Base-by-base conservation (phyloP, 2,329 filamentous ascomycete species). In the Samsoniella hepiali region DNA sequence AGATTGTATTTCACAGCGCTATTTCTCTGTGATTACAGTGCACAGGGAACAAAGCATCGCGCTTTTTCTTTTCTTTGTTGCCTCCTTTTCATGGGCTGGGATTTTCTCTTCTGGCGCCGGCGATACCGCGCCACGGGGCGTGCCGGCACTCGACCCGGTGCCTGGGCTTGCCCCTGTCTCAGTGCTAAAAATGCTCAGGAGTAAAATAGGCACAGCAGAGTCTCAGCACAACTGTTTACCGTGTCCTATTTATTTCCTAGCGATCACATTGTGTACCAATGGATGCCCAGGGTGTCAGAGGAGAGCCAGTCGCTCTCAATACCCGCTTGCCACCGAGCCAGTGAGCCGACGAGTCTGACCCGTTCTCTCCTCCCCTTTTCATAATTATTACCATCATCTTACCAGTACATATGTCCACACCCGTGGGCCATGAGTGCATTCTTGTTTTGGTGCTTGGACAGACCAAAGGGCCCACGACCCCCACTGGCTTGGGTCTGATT, bases 361-460 rank as follows among this genome's bases (percentile, higher is more conserved):
- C 38, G 5, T 40, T 40, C 15, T 40, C 15, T 53, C 32, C 29
- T 53, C 38, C 36, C 36, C 27, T 11, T 27, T 54, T 22, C 5
- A 38, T 27, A 38, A 47, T 34, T 38, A 50, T 59, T 59, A 50
- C 34, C 42, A 36, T 54, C 49, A 61, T 54, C 36, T 61, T 54
- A 53, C 38, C 22, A 22, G 22, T 22, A 22, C 22, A 22, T 22
- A 22, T 31, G 38, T 54, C 38, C 58, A 61, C 58, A 50, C 34
- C 27, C 40, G 57, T 60, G 57, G 57, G 22, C 32, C 57, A n/a
- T 51, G 45, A 59, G 38, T 36, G 17, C 40, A 45, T 61, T 61
- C 38, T 45, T 61, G 58, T 61, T 55, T 51, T 60, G 45, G 58
- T 61, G 58, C 58, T 54, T 61, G 38, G 58, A 54, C 49, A 38